Percentiles rank a stretch among this genome's conserved stretches.
These are phyloP conservation scores for Xylariaceae sp. DNA, from an alignment of 2,329 filamentous ascomycete species.

Conservation along the genomic window DNA sequence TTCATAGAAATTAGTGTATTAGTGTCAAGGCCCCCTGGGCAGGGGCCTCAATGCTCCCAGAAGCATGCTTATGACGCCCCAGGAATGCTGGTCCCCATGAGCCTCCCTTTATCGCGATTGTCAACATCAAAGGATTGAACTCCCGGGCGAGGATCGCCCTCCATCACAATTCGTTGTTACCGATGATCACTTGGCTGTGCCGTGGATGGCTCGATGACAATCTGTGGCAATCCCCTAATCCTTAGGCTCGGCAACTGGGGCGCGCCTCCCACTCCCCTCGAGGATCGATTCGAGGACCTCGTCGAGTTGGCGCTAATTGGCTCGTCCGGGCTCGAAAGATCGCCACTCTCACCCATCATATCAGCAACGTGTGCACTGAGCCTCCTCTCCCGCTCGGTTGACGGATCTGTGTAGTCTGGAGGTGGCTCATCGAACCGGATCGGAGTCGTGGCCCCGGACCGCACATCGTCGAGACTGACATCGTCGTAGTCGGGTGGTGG, in stretches of 20 bases:
- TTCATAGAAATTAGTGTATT: no score
- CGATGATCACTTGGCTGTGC: no score
- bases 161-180: no score
- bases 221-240: slow-evolving; percentile 47
- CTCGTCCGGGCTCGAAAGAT: slow-evolving; percentile 13
- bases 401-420: slow-evolving; percentile 44
- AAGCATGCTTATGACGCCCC: no score
- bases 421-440: slow-evolving; percentile 41
- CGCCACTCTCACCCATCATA: slow-evolving; percentile 18
- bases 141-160: no score
- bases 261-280: slow-evolving; percentile 34
- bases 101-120: no score
- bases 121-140: no score
- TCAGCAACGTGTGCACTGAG: slow-evolving; percentile 22
- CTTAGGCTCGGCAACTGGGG: slow-evolving; percentile 51
- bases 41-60: no score
- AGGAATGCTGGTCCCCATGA: no score
- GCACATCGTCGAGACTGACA: slow-evolving; percentile 38
- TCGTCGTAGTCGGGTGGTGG: slow-evolving; percentile 53
- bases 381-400: slow-evolving; percentile 26
- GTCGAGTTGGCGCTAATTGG: slow-evolving; percentile 7
- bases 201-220: slow-evolving; percentile 52
- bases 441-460: slow-evolving; percentile 36
- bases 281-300: slow-evolving; percentile 8
- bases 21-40: no score